A percentile compares a stretch with the other conserved stretches of the same genome.
Evolutionary conservation across 2,329 filamentous ascomycete species (phyloP).

Genomic region (Calonectria hongkongensis): DNA sequence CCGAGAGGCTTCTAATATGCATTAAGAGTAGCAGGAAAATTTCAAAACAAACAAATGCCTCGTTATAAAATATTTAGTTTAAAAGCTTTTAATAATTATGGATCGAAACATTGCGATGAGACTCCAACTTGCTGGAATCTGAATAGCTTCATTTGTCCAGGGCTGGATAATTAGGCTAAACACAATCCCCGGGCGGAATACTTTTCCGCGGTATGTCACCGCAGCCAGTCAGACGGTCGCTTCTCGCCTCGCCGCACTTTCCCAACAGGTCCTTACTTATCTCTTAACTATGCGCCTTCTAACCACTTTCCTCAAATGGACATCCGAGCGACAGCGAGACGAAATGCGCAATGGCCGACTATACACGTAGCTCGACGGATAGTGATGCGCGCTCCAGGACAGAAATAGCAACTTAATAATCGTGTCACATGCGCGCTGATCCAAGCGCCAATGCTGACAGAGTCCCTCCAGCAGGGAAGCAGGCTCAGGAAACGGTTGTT

Average conservation of each 20-base stretch:
- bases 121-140: background rate
- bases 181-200: background rate
- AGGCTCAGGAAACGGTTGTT: background rate
- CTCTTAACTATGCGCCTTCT: background rate
- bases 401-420: background rate
- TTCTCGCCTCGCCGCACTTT: background rate
- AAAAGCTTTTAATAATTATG: no score
- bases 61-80: no score
- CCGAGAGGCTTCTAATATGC: no score
- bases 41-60: no score
- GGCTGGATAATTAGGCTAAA: background rate
- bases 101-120: no score
- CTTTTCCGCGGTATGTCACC: background rate
- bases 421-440: background rate
- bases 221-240: background rate
- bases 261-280: background rate
- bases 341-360: background rate
- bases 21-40: no score
- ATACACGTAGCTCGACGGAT: background rate
- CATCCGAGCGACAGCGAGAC: background rate
- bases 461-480: slow-evolving; percentile 7
- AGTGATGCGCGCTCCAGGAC: background rate
- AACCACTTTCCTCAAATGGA: background rate
- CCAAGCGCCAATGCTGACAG: slow-evolving; percentile 2
- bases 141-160: background rate